phyloP scores from a whole-genome alignment of 2,329 filamentous ascomycete genomes.

The Ustulina deusta region DNA sequence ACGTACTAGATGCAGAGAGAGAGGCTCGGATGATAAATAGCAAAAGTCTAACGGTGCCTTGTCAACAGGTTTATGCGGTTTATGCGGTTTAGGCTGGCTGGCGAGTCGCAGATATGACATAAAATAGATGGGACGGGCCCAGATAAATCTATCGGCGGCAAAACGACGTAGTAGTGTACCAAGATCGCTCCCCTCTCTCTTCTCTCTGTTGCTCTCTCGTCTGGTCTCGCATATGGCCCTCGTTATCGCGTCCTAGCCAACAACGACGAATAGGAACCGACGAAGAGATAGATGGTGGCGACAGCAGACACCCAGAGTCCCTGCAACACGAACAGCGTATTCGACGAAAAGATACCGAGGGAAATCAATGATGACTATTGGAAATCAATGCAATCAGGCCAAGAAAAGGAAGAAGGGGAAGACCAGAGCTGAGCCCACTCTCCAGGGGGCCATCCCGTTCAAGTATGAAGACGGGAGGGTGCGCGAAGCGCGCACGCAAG shows the following conservation, averaged over 20 bases:
- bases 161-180: slow-evolving; percentile 35
- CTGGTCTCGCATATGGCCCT: slow-evolving; percentile 30
- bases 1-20: not conserved
- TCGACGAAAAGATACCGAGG: slow-evolving; percentile 2
- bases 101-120: slow-evolving; percentile 39
- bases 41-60: slow-evolving; percentile 23
- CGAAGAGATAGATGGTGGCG: slow-evolving; percentile 14
- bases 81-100: slow-evolving; percentile 26
- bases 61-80: slow-evolving; percentile 28
- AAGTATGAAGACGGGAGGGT: slow-evolving; percentile 8
- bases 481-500: slow-evolving; percentile 24
- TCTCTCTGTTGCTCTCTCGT: not conserved
- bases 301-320: slow-evolving; percentile 12
- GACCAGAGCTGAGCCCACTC: slow-evolving; percentile 8
- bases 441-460: slow-evolving; percentile 26
- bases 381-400: slow-evolving; percentile 14
- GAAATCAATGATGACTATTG: slow-evolving; percentile 9
- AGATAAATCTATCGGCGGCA: slow-evolving; percentile 37
- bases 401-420: slow-evolving; percentile 11
- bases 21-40: not conserved
- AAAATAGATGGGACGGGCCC: slow-evolving; percentile 35
- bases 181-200: slow-evolving; percentile 33
- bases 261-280: slow-evolving; percentile 29
- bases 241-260: slow-evolving; percentile 36
- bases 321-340: slow-evolving; percentile 3